Evolutionary conservation across 1,139 yeast genomes (phyloP), one percentile per base, ranked within the genome.

Genomic region (Kodamaea suecica): DNA sequence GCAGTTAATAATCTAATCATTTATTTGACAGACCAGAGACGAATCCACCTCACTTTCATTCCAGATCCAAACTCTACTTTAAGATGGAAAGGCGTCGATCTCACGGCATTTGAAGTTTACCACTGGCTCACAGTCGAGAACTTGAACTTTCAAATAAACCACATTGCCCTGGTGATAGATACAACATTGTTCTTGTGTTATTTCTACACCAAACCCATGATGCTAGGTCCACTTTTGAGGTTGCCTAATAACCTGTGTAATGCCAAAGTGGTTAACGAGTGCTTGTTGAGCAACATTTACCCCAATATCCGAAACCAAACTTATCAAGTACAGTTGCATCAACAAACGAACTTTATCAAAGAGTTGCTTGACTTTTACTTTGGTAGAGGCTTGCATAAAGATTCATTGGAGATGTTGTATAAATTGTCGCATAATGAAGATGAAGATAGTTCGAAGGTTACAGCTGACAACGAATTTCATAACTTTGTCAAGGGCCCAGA

Each of bases 301-400:
- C 23, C 34, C 7, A 17, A 13, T 7, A 8, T n/a, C 8, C 4
- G 8, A 13, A 54, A 58, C 41, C 33, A 57, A n/a, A 59, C 57
- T 35, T 42, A 48, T 5, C 43, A 43, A 19, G 47, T 45, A 19
- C 43, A 43, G 27, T 30, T 43, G 14, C 44, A 42, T 11, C 63
- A 65, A n/a, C 61, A 66, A 23, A 64, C 72, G 6, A 65, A 67
- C 4, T 73, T 76, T 52, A 73, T 78, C 48, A 74, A 73, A 30
- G 97, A 88, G 47, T 65, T 92, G 29, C 71, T 87, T 10, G 95
- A 86, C 52, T 92, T 86, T 51, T 86, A 84, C 50, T 81, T 67
- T 49, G 78, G 84, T 7, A 68, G 83, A 38, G 56, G 62, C 2
- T 56, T 77, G 31, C 96, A 88, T 56, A 61, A 66, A 10, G 78